Conservation (phyloP, 257 asterid genomes). For the Jaltomata sinuosa region DNA sequence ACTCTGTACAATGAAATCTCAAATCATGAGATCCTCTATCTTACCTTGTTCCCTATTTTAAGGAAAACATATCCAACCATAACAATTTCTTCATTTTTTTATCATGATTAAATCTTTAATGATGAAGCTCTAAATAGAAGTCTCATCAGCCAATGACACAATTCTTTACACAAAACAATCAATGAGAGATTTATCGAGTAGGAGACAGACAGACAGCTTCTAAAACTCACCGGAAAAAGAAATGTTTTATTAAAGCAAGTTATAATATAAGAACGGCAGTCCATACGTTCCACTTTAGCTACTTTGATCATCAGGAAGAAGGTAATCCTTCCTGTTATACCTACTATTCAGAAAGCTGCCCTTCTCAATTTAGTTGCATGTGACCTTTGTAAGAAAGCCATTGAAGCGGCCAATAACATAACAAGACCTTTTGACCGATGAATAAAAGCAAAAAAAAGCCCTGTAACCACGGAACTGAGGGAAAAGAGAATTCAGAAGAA, state of each 20-base stretch:
- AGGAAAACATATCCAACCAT: not conserved
- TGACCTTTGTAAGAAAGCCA: not conserved
- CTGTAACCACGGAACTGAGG: not conserved
- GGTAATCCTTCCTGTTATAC: not conserved
- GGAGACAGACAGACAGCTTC: not conserved
- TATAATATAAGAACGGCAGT: not conserved
- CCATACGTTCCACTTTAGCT: not conserved
- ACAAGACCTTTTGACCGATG: not conserved
- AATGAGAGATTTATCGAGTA: not conserved
- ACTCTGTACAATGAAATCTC: not conserved
- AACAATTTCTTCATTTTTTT: not conserved
- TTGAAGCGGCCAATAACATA: not conserved
- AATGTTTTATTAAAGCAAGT: not conserved
- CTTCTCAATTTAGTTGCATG: not conserved
- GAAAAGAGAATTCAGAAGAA: not conserved
- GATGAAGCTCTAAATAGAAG: not conserved
- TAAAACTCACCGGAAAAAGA: not conserved
- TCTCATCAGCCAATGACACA: not conserved
- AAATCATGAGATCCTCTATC: not conserved
- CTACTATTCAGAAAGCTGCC: not conserved
- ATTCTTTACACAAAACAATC: not conserved
- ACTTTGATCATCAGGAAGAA: not conserved
- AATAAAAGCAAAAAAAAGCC: not conserved
- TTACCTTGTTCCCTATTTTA: not conserved
- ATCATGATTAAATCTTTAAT: not conserved